Percentiles rank a stretch among this genome's conserved stretches.
phyloP scores from a whole-genome alignment of 139 green algal genomes.

The Ettlia oleoabundans region DNA sequence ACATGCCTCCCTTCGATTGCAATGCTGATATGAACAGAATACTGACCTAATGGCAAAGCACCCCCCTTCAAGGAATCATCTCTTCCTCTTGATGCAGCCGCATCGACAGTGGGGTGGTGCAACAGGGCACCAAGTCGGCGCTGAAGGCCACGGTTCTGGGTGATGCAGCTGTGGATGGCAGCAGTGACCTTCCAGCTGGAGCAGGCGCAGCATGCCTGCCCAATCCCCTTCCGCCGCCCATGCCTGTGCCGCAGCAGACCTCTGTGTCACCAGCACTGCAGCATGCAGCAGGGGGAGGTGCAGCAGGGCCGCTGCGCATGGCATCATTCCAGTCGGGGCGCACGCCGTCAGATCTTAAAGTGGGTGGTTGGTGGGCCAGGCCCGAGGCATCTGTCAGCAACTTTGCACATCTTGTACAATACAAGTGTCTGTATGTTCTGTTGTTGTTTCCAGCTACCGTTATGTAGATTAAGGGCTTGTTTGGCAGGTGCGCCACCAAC shows the following conservation, averaged over 20 bases:
- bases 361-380: neutral
- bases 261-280: neutral
- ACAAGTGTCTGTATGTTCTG: neutral
- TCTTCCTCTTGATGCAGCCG: neutral
- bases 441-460: neutral
- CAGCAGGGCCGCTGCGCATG: constrained; percentile 1
- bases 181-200: neutral
- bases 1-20: neutral
- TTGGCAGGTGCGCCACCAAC: too few relatives aligned
- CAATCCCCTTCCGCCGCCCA: neutral
- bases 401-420: neutral
- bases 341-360: constrained; percentile 17
- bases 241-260: constrained; percentile 1
- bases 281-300: neutral
- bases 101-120: neutral
- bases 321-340: neutral
- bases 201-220: neutral
- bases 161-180: neutral
- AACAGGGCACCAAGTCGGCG: neutral
- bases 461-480: neutral
- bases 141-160: neutral
- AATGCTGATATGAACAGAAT: too few relatives aligned
- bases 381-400: neutral
- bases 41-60: too few relatives aligned
- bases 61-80: neutral